Base-by-base conservation (phyloP, 495 filamentous ascomycete species). In the Clavariopsis aquatica region DNA sequence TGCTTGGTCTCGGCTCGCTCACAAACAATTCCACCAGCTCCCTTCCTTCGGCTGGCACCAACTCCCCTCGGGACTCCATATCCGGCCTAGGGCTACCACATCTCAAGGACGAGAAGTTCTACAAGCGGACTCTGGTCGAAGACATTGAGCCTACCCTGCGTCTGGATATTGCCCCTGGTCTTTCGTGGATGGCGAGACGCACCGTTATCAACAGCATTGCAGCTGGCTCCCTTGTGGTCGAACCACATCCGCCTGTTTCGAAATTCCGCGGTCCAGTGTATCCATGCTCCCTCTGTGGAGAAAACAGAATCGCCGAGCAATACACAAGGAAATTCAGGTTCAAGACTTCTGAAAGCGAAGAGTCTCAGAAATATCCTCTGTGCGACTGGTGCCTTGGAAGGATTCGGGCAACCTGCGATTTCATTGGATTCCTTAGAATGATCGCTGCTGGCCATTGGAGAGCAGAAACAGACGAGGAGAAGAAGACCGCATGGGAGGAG, bases 91-190 rank as follows among this genome's bases (percentile, higher is more conserved):
- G 62, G 7, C 43, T 59, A 31, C 76, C 79, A 22, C 81, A 85
- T 9, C 77, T 98, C 47, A 96, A 96, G 70, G 94, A 97, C 57
- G 91, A 89, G 2, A 89, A 88, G 64, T 98, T 96, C 74, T 98
- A 92, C 76, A 98, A 98, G 75, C 85, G 94, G 22, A 84, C 83
- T 6, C 75, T 96, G 13, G 79, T 84, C 55, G 94, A 98, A 74
- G 94, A 98, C 75, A 89, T 98, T 57, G 94, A 98, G 76, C 94
- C 94, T 1, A 96, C 94, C 0, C 77, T 98, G 20, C 84, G 94
- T 43, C 83, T 98, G 4, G 94, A 98, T 75, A 81, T 83, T 5
- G 91, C 94, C 0, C 93, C 94, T 0, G 92, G 93, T 0, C 85
- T 98, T 38, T 95, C 91, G 22, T 98, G 93, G 91, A 83, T 98